Conservation (phyloP, 106 monocot species). For the Triglochin maritima region DNA sequence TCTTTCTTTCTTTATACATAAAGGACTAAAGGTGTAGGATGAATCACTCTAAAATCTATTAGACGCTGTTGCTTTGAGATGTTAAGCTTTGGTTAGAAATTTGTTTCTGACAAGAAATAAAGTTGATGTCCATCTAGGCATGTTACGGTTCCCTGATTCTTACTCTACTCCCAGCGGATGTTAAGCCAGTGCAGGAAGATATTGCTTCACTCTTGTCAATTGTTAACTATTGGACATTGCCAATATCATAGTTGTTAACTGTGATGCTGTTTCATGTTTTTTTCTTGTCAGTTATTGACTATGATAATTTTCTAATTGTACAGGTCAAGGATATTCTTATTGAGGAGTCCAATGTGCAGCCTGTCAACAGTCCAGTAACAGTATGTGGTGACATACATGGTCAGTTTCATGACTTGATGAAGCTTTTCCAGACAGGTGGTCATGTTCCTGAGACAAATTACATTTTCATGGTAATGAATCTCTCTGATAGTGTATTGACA, state of each 20-base stretch:
- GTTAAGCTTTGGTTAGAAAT: no score
- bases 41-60: no score
- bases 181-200: no score
- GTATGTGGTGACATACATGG: conserved; percentile 79
- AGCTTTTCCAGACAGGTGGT: conserved; percentile 70
- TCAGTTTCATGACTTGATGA: conserved; percentile 77
- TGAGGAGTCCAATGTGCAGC: conserved; percentile 75
- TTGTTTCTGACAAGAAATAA: no score
- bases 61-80: no score
- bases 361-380: conserved; percentile 70
- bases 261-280: background rate
- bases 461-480: conserved; percentile 54
- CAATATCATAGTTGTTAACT: background rate
- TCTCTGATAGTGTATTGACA: background rate
- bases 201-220: no score
- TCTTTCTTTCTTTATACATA: no score
- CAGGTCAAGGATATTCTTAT: conserved; percentile 63
- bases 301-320: background rate
- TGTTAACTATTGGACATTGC: background rate
- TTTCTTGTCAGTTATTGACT: background rate
- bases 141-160: no score
- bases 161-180: no score
- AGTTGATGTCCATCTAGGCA: no score
- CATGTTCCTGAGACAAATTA: conserved; percentile 79
- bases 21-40: no score